Conservation (phyloP, 2,329 filamentous ascomycete species). For the Phaeosphaeria sp. region DNA sequence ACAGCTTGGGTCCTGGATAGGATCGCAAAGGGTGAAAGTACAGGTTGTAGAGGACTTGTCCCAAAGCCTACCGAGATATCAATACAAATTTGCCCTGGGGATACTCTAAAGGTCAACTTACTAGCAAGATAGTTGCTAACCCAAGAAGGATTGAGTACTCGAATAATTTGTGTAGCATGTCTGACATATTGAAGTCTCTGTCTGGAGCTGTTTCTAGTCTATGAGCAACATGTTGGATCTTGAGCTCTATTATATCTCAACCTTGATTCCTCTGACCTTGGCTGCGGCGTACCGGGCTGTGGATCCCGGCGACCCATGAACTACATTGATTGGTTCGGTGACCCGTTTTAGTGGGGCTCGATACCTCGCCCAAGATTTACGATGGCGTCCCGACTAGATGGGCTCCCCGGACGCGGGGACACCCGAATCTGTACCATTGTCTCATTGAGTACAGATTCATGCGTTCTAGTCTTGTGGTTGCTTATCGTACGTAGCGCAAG, state of each 20-base stretch:
- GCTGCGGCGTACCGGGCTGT: background rate
- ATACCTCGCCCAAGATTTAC: background rate
- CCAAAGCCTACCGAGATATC: background rate
- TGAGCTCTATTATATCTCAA: background rate
- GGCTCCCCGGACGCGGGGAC: background rate
- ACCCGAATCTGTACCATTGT: background rate
- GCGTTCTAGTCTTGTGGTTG: background rate
- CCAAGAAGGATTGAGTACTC: background rate
- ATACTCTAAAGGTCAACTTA: background rate
- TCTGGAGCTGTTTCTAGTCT: background rate
- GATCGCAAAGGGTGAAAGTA: conserved; percentile 21
- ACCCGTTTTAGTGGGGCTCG: background rate
- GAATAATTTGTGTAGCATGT: background rate
- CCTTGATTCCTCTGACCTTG: background rate
- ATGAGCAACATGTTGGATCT: background rate
- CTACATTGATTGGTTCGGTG: background rate
- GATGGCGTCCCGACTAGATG: background rate
- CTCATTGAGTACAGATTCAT: background rate
- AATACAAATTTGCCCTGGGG: background rate
- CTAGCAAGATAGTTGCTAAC: background rate
- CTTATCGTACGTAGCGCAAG: background rate
- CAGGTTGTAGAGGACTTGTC: conserved; percentile 21
- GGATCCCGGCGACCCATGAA: background rate
- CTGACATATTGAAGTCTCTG: background rate
- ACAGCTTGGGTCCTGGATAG: conserved; percentile 21